Evolutionary conservation across 306 rosid species (phyloP).

Genomic region (Cucurbita argyrosperma): DNA sequence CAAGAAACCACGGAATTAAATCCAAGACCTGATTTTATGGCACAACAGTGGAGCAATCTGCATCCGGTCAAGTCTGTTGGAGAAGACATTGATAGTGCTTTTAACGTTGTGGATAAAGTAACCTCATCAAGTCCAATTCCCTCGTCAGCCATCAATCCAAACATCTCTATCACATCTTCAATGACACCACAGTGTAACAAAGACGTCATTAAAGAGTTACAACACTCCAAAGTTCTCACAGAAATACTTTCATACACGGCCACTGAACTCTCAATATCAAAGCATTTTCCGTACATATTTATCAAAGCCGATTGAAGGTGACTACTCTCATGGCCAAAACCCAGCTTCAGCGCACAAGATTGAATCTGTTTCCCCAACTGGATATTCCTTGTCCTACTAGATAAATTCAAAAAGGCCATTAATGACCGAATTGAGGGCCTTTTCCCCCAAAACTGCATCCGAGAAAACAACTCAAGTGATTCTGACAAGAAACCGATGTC

Average conservation of each 20-base stretch:
- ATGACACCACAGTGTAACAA: slow-evolving; percentile 37
- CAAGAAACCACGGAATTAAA: slow-evolving; percentile 42
- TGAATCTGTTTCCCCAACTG: slow-evolving; percentile 56
- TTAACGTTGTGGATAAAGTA: slow-evolving; percentile 51
- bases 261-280: slow-evolving; percentile 50
- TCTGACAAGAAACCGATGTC: slow-evolving; percentile 22
- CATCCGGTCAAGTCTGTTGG: slow-evolving; percentile 29
- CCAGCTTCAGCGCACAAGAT: slow-evolving; percentile 36
- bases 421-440: slow-evolving; percentile 59
- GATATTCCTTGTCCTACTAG: slow-evolving; percentile 33
- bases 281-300: slow-evolving; percentile 69
- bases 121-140: slow-evolving; percentile 53
- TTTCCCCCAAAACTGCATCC: slow-evolving; percentile 51
- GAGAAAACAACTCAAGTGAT: slow-evolving; percentile 32
- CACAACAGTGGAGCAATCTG: slow-evolving; percentile 41
- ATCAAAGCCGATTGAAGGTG: slow-evolving; percentile 69
- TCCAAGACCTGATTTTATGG: slow-evolving; percentile 57
- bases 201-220: slow-evolving; percentile 79
- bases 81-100: slow-evolving; percentile 49
- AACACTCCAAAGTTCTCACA: slow-evolving; percentile 38
- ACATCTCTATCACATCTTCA: slow-evolving; percentile 67
- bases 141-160: slow-evolving; percentile 61
- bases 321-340: slow-evolving; percentile 40
- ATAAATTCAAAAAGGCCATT: slow-evolving; percentile 44
- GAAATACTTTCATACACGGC: slow-evolving; percentile 38